Evolutionary conservation across 495 filamentous ascomycete genomes (phyloP).

Genomic region (Trichoderma orchidacearum): DNA sequence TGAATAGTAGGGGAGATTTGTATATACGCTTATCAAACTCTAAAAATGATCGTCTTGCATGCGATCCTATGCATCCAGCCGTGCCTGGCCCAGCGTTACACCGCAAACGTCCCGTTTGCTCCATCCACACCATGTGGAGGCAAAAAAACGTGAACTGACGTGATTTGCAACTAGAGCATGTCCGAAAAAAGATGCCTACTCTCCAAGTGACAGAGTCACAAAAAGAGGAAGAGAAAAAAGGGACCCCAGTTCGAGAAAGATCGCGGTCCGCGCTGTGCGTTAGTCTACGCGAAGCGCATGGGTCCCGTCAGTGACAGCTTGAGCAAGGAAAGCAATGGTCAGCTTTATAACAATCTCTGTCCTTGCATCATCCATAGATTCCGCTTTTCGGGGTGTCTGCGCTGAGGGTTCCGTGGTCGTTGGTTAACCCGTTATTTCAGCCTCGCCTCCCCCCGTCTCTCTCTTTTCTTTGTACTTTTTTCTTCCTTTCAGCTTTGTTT

Average conservation of each 20-base stretch:
- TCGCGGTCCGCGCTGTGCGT: neutral
- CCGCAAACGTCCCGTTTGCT: neutral
- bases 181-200: neutral
- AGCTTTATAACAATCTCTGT: too few species aligned
- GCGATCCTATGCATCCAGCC: neutral
- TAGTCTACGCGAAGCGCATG: neutral
- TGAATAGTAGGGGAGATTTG: too few species aligned
- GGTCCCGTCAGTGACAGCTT: too few species aligned
- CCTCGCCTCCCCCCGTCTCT: too few species aligned
- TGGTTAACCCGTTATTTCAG: too few species aligned
- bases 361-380: too few species aligned
- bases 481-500: neutral
- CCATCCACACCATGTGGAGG: neutral
- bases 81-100: neutral
- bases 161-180: neutral
- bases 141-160: neutral
- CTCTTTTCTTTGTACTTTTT: neutral
- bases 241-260: neutral
- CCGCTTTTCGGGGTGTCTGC: too few species aligned
- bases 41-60: neutral
- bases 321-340: too few species aligned
- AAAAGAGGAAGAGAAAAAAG: neutral
- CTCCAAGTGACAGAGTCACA: neutral
- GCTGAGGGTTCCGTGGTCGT: too few species aligned
- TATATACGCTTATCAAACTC: too few species aligned